These are phyloP conservation scores for Eimeria necatrix DNA, from an alignment of 169 alveolate species.

Conservation along the genomic window DNA sequence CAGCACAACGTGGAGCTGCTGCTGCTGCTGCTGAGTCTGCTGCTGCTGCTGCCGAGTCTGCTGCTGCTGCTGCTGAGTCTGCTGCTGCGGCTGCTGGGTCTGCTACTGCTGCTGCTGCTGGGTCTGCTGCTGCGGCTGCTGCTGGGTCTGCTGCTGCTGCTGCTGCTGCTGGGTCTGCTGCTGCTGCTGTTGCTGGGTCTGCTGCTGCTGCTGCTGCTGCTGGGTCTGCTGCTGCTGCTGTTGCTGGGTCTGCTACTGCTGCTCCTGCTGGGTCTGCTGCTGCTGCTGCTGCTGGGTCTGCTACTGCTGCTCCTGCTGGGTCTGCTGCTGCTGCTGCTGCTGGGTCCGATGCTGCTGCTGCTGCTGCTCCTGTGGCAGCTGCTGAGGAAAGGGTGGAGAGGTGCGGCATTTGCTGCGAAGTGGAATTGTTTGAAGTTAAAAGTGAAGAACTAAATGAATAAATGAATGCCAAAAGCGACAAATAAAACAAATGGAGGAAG, in stretches of 20 bases:
- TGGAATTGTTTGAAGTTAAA: background rate
- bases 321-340: background rate
- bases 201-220: constrained; percentile 51
- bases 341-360: background rate
- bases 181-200: background rate
- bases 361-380: background rate
- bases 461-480: background rate
- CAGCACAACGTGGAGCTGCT: too few species aligned
- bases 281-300: too few species aligned
- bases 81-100: background rate
- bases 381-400: background rate
- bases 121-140: constrained; percentile 6
- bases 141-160: background rate
- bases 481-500: background rate
- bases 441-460: background rate
- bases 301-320: too few species aligned
- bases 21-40: background rate
- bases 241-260: background rate
- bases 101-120: background rate
- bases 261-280: constrained; percentile 8
- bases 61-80: background rate
- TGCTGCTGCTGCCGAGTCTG: background rate
- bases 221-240: constrained; percentile 19
- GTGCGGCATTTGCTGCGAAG: background rate
- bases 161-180: background rate